Evolutionary conservation across 192 early-diverging fungal species (phyloP).

Genomic region (Phycomyces blakesleeanus): DNA sequence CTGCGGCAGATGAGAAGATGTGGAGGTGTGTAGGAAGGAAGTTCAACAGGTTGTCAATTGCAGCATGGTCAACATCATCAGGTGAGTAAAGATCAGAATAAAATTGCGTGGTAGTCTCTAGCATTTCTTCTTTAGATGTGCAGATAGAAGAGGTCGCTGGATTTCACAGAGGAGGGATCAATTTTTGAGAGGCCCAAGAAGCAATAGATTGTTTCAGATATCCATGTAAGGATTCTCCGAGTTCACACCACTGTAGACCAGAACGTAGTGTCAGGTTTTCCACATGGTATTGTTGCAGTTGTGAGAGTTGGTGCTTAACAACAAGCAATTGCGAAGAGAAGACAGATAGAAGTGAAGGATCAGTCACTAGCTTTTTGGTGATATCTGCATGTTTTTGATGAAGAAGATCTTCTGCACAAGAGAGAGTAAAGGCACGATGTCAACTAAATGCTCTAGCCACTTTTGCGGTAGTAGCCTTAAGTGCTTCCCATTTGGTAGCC

Average conservation of each 20-base stretch:
- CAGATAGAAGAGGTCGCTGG: background rate
- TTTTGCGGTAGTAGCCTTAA: too few relatives aligned
- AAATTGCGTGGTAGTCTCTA: background rate
- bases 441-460: too few relatives aligned
- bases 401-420: background rate
- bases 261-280: background rate
- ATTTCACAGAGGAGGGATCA: background rate
- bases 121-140: conserved; percentile 3
- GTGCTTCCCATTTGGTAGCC: too few relatives aligned
- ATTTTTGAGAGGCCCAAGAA: background rate
- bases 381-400: background rate
- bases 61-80: conserved; percentile 1
- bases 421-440: background rate
- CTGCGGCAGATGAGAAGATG: background rate
- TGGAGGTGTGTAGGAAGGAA: too few relatives aligned
- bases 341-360: background rate
- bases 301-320: background rate
- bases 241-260: conserved; percentile 1
- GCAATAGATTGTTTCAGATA: background rate
- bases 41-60: background rate
- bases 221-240: background rate
- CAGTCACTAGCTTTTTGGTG: background rate
- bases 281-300: background rate
- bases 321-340: background rate
- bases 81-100: background rate